Evolutionary conservation across 192 early-diverging fungal genomes (phyloP).

Genomic region (Gamsiella multidivaricata): DNA sequence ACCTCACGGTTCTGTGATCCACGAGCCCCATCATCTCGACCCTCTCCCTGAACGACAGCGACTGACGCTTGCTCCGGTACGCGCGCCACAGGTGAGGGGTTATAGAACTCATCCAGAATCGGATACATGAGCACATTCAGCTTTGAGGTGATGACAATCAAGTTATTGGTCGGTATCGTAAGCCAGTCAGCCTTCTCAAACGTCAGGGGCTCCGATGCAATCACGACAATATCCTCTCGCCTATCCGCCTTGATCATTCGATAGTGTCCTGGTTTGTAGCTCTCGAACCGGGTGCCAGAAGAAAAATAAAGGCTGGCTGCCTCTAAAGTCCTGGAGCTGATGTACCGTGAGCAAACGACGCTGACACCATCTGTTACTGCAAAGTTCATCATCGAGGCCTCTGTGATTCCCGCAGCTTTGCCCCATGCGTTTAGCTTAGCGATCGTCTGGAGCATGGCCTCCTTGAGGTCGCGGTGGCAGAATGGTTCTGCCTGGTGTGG

Average conservation of each 20-base stretch:
- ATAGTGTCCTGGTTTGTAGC: slow-evolving; percentile 75
- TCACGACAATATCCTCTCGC: slow-evolving; percentile 84
- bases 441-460: slow-evolving; percentile 82
- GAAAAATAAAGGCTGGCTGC: slow-evolving; percentile 84
- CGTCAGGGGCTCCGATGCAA: slow-evolving; percentile 84
- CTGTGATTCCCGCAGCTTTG: slow-evolving; percentile 68
- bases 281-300: slow-evolving; percentile 77
- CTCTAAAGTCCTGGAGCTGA: slow-evolving; percentile 72
- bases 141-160: slow-evolving; percentile 81
- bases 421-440: slow-evolving; percentile 78
- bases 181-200: slow-evolving; percentile 86
- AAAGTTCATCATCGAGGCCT: slow-evolving; percentile 82
- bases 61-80: slow-evolving; percentile 24
- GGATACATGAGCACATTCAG: slow-evolving; percentile 80
- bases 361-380: slow-evolving; percentile 84
- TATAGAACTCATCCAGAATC: slow-evolving; percentile 75
- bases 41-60: slow-evolving; percentile 46
- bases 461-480: slow-evolving; percentile 68
- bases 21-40: slow-evolving; percentile 38
- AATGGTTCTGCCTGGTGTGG: slow-evolving; percentile 63
- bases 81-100: slow-evolving; percentile 36
- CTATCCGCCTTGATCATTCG: slow-evolving; percentile 76
- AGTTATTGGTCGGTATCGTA: slow-evolving; percentile 79
- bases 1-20: slow-evolving; percentile 40
- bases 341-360: slow-evolving; percentile 82